These are phyloP conservation scores for Phytophthora hybrid DNA, from an alignment of 352 stramenopile genomes.

Conservation along the genomic window DNA sequence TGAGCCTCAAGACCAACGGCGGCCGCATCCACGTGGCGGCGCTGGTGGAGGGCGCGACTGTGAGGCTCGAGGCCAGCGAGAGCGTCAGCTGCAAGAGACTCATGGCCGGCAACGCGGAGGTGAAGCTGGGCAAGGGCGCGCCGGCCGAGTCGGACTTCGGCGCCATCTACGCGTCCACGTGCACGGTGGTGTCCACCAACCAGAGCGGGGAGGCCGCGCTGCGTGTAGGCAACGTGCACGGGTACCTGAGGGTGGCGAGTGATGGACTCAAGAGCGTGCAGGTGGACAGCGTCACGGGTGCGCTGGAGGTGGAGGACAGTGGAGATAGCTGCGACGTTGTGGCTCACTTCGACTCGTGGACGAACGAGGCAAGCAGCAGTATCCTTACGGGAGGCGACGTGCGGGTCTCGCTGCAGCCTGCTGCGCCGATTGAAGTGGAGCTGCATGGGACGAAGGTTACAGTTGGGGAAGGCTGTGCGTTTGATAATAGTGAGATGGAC, in stretches of 20 bases:
- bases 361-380: slow-evolving; percentile 51
- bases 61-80: slow-evolving; percentile 50
- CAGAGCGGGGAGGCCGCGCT: slow-evolving; percentile 39
- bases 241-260: slow-evolving; percentile 64
- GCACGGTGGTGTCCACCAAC: slow-evolving; percentile 52
- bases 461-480: slow-evolving; percentile 52
- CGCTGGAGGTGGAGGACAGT: slow-evolving; percentile 75
- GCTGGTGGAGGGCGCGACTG: slow-evolving; percentile 68
- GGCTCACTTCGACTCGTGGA: slow-evolving; percentile 82
- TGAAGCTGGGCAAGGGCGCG: slow-evolving; percentile 62
- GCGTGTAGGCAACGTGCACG: slow-evolving; percentile 73
- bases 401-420: slow-evolving; percentile 70
- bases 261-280: slow-evolving; percentile 58
- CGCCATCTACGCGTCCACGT: slow-evolving; percentile 76
- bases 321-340: slow-evolving; percentile 58
- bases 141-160: slow-evolving; percentile 52
- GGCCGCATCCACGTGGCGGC: slow-evolving; percentile 53
- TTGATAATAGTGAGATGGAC: slow-evolving; percentile 62
- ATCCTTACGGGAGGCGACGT: slow-evolving; percentile 77
- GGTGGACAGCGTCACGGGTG: slow-evolving; percentile 75
- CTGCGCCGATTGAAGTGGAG: slow-evolving; percentile 63
- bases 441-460: slow-evolving; percentile 64
- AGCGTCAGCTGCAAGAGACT: slow-evolving; percentile 66
- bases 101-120: slow-evolving; percentile 60
- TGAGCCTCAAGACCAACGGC: slow-evolving; percentile 74